A percentile compares a stretch with the other conserved stretches of the same genome.
Conservation (phyloP, 208 protist genomes). For the Jaenimonas drosophilae region DNA sequence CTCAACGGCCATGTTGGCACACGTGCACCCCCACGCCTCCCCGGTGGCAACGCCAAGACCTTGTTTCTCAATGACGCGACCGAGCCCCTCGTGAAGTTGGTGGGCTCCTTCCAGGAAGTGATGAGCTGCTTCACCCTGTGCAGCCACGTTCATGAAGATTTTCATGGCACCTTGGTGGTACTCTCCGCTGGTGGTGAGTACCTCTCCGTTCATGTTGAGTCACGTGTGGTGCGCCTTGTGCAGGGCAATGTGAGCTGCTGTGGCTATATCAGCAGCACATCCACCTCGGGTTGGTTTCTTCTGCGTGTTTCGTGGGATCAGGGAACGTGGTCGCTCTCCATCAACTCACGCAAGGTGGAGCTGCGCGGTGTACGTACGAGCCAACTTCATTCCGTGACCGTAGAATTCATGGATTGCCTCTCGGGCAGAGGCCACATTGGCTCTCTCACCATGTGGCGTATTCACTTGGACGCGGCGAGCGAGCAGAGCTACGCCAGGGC, state of each 20-base stretch:
- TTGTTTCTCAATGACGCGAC: too few relatives aligned
- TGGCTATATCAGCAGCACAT: too few relatives aligned
- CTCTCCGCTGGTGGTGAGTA: too few relatives aligned
- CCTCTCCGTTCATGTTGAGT: too few relatives aligned
- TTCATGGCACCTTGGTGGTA: slow-evolving; percentile 32
- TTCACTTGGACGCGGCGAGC: slow-evolving; percentile 10
- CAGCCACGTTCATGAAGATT: slow-evolving; percentile 50
- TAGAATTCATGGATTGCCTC: slow-evolving; percentile 32
- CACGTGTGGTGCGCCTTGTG: too few relatives aligned
- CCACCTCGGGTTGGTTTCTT: slow-evolving; percentile 67
- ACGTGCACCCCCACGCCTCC: slow-evolving; percentile 37
- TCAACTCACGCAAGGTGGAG: slow-evolving; percentile 47
- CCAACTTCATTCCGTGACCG: slow-evolving; percentile 29
- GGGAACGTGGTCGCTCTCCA: slow-evolving; percentile 45
- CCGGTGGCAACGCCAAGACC: too few relatives aligned
- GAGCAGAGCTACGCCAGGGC: slow-evolving; percentile 4
- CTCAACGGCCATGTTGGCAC: slow-evolving; percentile 24
- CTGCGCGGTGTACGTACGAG: slow-evolving; percentile 41
- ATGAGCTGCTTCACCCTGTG: slow-evolving; percentile 52
- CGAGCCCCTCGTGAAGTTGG: too few relatives aligned
- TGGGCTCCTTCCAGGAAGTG: slow-evolving; percentile 9
- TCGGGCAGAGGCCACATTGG: slow-evolving; percentile 53
- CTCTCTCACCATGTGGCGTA: slow-evolving; percentile 32
- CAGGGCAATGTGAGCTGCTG: too few relatives aligned
- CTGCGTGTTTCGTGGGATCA: slow-evolving; percentile 51